Evolutionary conservation across 2,329 filamentous ascomycete genomes (phyloP), one percentile per base, ranked within the genome.

Genomic region (Colletotrichum sidae): DNA sequence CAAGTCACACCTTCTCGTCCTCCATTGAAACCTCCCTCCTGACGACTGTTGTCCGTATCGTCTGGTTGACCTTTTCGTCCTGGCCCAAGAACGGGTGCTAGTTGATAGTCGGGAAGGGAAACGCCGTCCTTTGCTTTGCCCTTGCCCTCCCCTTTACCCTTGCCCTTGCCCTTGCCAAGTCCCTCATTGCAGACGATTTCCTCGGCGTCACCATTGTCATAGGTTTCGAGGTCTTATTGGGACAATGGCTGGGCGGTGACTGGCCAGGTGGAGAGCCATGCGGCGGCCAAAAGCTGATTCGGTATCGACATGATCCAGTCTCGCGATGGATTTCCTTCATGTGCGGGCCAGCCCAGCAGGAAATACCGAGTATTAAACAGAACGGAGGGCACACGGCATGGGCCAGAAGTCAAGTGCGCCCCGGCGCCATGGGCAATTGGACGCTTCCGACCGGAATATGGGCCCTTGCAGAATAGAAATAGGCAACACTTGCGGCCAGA

Each of bases 311-410:
- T 67, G 33, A 13, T 55, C 33, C 44, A 25, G 34, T 13, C 17
- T 52, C 41, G 53, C 42, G 8, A 8, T 15, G n/a, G 8, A 17
- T 46, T 6, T 42, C 42, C 37, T 49, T 39, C 13, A 42, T 37
- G 52, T 35, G 47, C 50, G 58, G 59, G 41, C 63, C 60, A 66
- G 63, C 53, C 63, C 47, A 49, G 41, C 13, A 53, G 15, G 34
- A 49, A 49, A 33, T 35, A 25, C 9, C 33, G 8, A 38, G 12
- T 45, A 38, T 50, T 17, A 11, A 47, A 62, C 33, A 38, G 33
- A 7, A 35, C 17, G 53, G n/a, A 35, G 13, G 6, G n/a, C 37
- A 35, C 38, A 51, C 33, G 47, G 41, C 45, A 25, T 15, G 41
- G 34, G 9, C 57, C 57, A 60, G 33, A 25, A 34, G 35, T 44